Evolutionary conservation across 768 basidiomycete species (phyloP).

Genomic region (Suillus weaverae): DNA sequence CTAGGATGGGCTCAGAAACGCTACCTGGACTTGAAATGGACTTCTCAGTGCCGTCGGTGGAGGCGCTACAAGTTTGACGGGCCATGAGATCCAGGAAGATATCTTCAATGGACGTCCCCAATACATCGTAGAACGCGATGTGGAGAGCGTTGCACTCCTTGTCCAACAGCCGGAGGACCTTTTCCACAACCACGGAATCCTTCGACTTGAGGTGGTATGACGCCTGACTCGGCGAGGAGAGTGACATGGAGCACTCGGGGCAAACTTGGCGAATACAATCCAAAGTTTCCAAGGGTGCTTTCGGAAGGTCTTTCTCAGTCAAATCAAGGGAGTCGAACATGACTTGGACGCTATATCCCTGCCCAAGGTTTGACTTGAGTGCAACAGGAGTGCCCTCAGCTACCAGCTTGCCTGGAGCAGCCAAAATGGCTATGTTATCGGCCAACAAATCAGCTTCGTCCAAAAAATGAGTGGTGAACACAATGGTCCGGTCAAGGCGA

Average conservation of each 20-base stretch:
- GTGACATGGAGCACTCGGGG: slow-evolving; percentile 44
- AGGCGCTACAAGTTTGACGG: slow-evolving; percentile 23
- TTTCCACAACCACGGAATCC: slow-evolving; percentile 53
- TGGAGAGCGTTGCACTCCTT: slow-evolving; percentile 35
- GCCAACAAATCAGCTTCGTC: slow-evolving; percentile 80
- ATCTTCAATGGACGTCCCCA: slow-evolving; percentile 78
- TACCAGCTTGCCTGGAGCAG: slow-evolving; percentile 72
- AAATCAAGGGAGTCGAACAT: slow-evolving; percentile 42
- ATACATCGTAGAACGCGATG: slow-evolving; percentile 60
- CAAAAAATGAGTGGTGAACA: slow-evolving; percentile 82
- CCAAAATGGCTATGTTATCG: slow-evolving; percentile 73
- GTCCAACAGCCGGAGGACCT: slow-evolving; percentile 57
- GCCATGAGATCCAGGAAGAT: slow-evolving; percentile 77
- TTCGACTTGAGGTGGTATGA: slow-evolving; percentile 62
- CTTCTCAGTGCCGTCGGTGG: slow-evolving; percentile 28
- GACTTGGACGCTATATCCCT: slow-evolving; percentile 68
- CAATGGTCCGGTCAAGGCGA: slow-evolving; percentile 62
- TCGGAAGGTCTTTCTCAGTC: slow-evolving; percentile 21
- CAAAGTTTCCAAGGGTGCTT: slow-evolving; percentile 34
- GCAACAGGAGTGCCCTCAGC: slow-evolving; percentile 73
- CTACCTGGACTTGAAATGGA: slow-evolving; percentile 15
- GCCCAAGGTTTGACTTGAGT: slow-evolving; percentile 69
- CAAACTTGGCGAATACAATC: slow-evolving; percentile 44
- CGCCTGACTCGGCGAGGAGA: slow-evolving; percentile 43
- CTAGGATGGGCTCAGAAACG: background rate